Evolutionary conservation across 2,329 filamentous ascomycete species (phyloP).

Genomic region (Diaporthe amygdali): DNA sequence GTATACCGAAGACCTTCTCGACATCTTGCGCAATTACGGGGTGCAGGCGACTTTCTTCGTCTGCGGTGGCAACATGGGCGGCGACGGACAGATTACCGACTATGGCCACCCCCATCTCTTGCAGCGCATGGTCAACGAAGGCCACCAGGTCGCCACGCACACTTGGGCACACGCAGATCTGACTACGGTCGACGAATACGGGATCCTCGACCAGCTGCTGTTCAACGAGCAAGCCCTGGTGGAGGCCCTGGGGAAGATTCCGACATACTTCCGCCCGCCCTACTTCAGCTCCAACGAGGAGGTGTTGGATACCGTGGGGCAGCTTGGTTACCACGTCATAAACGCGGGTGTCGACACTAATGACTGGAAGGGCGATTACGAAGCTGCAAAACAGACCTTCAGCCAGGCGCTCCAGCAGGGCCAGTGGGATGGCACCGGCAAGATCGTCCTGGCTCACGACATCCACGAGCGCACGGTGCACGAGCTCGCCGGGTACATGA

Average conservation of each 20-base stretch:
- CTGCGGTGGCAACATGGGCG: conserved; percentile 54
- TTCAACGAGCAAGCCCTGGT: conserved; percentile 51
- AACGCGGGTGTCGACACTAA: conserved; percentile 36
- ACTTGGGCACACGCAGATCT: conserved; percentile 53
- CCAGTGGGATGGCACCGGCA: background rate
- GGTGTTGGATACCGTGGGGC: conserved; percentile 27
- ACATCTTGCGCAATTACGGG: conserved; percentile 62
- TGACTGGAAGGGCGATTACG: conserved; percentile 24
- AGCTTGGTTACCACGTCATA: conserved; percentile 41
- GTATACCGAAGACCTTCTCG: conserved; percentile 66
- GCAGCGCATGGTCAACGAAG: conserved; percentile 47
- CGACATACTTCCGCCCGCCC: conserved; percentile 36
- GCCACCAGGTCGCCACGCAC: conserved; percentile 55
- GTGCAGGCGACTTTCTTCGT: conserved; percentile 74
- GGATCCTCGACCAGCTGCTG: conserved; percentile 45
- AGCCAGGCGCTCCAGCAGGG: background rate
- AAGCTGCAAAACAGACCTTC: conserved; percentile 15
- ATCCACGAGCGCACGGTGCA: conserved; percentile 52
- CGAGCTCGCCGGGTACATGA: conserved; percentile 51
- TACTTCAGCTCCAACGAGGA: conserved; percentile 14
- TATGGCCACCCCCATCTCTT: conserved; percentile 36
- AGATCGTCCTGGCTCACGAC: conserved; percentile 44
- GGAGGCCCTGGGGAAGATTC: conserved; percentile 48
- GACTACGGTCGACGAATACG: conserved; percentile 37
- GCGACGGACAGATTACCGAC: conserved; percentile 19